Percentiles rank a stretch among this genome's conserved stretches.
Conservation (phyloP, 2,329 filamentous ascomycete genomes). For the Aspergillus proliferans region DNA sequence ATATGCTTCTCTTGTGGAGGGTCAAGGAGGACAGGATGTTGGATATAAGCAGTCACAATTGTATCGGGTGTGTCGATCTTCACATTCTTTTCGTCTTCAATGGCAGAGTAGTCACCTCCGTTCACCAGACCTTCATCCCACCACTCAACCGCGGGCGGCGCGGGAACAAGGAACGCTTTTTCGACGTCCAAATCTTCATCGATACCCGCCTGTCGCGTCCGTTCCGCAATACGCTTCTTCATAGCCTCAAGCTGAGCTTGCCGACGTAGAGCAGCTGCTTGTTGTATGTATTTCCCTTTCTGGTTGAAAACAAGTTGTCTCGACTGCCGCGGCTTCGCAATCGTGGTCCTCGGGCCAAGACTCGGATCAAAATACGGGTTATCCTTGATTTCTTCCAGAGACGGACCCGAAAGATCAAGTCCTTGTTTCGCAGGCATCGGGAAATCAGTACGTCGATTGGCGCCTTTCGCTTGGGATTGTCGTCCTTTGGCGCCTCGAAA, state of each 20-base stretch:
- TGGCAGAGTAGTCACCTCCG: slow-evolving; percentile 65
- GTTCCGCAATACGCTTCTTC: slow-evolving; percentile 86
- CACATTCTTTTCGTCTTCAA: slow-evolving; percentile 59
- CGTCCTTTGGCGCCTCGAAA: slow-evolving; percentile 36
- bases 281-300: slow-evolving; percentile 94
- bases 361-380: slow-evolving; percentile 82
- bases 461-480: slow-evolving; percentile 48
- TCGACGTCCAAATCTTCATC: slow-evolving; percentile 86
- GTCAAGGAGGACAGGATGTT: slow-evolving; percentile 85
- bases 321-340: slow-evolving; percentile 60
- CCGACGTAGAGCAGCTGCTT: slow-evolving; percentile 79
- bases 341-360: slow-evolving; percentile 52
- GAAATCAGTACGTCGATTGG: slow-evolving; percentile 48
- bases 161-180: slow-evolving; percentile 78
- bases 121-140: slow-evolving; percentile 88
- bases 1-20: slow-evolving; percentile 83
- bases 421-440: slow-evolving; percentile 35
- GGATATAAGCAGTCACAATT: slow-evolving; percentile 84
- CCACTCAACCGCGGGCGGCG: slow-evolving; percentile 88
- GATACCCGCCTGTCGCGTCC: slow-evolving; percentile 82
- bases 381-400: slow-evolving; percentile 52
- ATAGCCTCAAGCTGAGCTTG: slow-evolving; percentile 87
- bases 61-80: slow-evolving; percentile 74
- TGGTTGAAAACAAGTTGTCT: slow-evolving; percentile 83
- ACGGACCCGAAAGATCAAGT: slow-evolving; percentile 53